These are phyloP conservation scores for Candida gigantensis DNA, from an alignment of 1,139 yeast species.

Conservation along the genomic window DNA sequence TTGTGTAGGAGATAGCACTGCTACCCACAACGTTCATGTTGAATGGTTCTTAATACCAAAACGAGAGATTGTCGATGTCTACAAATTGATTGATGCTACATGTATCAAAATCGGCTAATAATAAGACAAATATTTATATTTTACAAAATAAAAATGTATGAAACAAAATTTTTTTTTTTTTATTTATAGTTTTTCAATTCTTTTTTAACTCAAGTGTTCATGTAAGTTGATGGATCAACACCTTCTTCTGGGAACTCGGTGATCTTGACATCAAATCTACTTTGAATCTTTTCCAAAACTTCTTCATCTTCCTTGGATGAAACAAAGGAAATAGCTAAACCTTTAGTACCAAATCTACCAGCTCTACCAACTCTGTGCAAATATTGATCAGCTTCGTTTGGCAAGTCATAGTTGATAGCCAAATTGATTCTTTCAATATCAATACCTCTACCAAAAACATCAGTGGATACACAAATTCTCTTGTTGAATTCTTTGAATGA, in stretches of 20 bases:
- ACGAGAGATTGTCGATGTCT: conserved; percentile 36
- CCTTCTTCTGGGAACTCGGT: conserved; percentile 97
- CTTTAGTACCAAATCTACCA: conserved; percentile 99
- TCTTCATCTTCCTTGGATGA: conserved; percentile 85
- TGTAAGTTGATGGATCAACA: conserved; percentile 95
- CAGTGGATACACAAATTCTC: conserved; percentile 98
- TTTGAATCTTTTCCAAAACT: conserved; percentile 90
- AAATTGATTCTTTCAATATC: conserved; percentile 98
- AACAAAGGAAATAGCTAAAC: conserved; percentile 91
- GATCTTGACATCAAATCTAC: conserved; percentile 94
- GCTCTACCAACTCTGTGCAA: conserved; percentile 99
- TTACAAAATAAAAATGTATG: conserved; percentile 3
- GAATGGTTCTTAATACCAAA: conserved; percentile 65
- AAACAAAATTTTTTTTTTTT: conserved; percentile 4
- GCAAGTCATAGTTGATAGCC: conserved; percentile 95
- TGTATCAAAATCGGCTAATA: conserved; percentile 16
- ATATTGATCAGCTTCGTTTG: conserved; percentile 93
- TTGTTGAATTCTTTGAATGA: conserved; percentile 97
- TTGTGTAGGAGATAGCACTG: conserved; percentile 21
- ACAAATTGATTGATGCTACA: conserved; percentile 37
- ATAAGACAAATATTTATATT: conserved; percentile 3
- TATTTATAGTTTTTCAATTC: conserved; percentile 5
- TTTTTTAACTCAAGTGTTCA: conserved; percentile 68
- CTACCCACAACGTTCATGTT: conserved; percentile 41
- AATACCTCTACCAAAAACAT: conserved; percentile 98